A percentile compares a stretch with the other conserved stretches of the same genome.
Evolutionary conservation across 148 eudicot genomes (phyloP).

Genomic region (Bassia scoparia): DNA sequence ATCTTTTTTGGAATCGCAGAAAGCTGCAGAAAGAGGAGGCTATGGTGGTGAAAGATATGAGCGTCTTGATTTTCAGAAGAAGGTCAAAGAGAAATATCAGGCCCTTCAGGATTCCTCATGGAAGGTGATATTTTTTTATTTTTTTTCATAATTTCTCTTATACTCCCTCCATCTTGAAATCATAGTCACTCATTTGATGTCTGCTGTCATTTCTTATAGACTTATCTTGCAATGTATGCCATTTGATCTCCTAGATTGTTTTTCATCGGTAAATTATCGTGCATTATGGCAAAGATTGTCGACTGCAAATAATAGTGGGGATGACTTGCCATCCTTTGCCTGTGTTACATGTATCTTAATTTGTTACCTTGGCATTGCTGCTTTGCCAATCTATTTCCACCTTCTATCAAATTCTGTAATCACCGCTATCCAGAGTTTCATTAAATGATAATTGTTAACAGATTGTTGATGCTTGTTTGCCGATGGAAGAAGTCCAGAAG

Average conservation of each 20-base stretch:
- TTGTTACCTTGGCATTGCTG: not conserved
- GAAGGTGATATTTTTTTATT: constrained; percentile 50
- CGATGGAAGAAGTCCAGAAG: constrained; percentile 74
- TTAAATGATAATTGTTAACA: constrained; percentile 23
- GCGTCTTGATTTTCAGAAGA: constrained; percentile 82
- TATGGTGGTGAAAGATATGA: constrained; percentile 96
- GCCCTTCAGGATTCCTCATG: constrained; percentile 66
- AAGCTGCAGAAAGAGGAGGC: constrained; percentile 98
- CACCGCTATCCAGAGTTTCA: not conserved
- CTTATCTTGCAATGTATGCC: not conserved
- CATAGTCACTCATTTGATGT: not conserved
- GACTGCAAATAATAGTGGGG: not conserved
- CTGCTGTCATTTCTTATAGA: not conserved
- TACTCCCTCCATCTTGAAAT: not conserved
- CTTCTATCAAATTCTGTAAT: not conserved
- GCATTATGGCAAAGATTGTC: not conserved
- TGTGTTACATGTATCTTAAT: not conserved
- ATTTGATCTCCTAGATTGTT: not conserved
- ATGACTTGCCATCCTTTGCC: not conserved
- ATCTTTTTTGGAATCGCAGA: constrained; percentile 35
- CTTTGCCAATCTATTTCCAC: not conserved
- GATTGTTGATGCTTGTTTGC: constrained; percentile 67
- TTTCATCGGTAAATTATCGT: not conserved
- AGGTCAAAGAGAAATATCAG: constrained; percentile 62
- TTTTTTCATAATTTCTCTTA: not conserved